Conservation (phyloP, 2,329 filamentous ascomycete genomes). For the Tolypocladium cylindrosporum region DNA sequence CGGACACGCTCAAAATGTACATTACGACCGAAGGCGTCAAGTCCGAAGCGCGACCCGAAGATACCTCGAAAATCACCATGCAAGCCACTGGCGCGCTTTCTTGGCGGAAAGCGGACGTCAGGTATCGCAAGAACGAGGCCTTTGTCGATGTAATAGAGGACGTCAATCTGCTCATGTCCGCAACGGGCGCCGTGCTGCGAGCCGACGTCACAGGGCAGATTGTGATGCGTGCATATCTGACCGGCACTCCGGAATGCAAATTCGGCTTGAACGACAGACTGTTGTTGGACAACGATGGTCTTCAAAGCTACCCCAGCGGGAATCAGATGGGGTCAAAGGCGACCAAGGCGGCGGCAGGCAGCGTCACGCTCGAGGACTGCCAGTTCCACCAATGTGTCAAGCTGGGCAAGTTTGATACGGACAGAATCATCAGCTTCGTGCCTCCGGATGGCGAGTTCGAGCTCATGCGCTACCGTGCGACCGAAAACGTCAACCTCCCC, state of each 20-base stretch:
- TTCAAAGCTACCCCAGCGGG: conserved; percentile 58
- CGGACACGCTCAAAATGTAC: conserved; percentile 98
- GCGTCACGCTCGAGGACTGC: conserved; percentile 92
- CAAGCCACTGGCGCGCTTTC: conserved; percentile 95
- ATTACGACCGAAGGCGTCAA: conserved; percentile 99
- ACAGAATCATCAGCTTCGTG: conserved; percentile 94
- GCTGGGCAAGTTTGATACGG: conserved; percentile 90
- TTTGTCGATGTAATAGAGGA: conserved; percentile 99
- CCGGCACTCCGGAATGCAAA: conserved; percentile 96
- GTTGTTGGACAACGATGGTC: conserved; percentile 69
- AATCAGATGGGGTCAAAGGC: conserved; percentile 77
- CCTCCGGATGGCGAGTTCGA: conserved; percentile 97
- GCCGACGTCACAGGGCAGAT: conserved; percentile 97
- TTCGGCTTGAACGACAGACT: conserved; percentile 95
- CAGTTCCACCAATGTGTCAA: conserved; percentile 99
- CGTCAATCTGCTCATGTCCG: conserved; percentile 98
- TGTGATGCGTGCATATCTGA: conserved; percentile 95
- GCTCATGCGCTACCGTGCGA: conserved; percentile 95
- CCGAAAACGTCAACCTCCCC: conserved; percentile 95
- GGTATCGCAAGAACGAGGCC: conserved; percentile 98
- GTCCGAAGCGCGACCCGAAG: conserved; percentile 73
- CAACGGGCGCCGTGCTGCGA: conserved; percentile 84
- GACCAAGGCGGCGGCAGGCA: conserved; percentile 89
- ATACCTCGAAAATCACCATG: conserved; percentile 98
- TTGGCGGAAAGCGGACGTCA: conserved; percentile 94